Base-by-base conservation (phyloP, 768 basidiomycete species). In the Lactarius trivialis region DNA sequence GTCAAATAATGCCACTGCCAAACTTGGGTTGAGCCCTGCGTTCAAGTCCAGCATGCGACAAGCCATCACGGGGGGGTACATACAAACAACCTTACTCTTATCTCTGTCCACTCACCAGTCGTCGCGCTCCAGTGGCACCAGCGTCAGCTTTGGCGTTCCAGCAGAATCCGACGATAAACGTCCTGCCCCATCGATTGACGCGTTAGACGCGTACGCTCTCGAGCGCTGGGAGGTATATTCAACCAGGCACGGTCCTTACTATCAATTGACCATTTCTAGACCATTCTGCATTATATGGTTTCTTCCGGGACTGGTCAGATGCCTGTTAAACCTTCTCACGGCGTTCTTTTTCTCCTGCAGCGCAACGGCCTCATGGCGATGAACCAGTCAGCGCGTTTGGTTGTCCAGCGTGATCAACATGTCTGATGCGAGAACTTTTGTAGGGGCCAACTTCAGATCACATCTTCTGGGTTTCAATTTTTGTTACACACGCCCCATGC, bases 201-300 rank as follows among this genome's bases (percentile, higher is more conserved):
- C 76, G 12, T 77, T 97, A 19, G 93, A 97, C 73, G 78, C 79
- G 15, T 91, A 90, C 70, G 92, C 94, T 1, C 76, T 92, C 45
- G 89, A 91, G 68, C 81, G 91, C 64, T 97, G 93, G 93, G 93
- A 97, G 84, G 93, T 89, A 66, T 65, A 79, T 43, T 48, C 28
- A 26, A 36, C 24, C 28, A 30, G 50, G 37, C 57, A 55, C 51
- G 32, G 26, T 17, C 55, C 55, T 32, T 43, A 30, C 12, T 34
- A 60, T 55, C 26, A 45, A 52, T 51, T 51, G 14, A 66, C 41
- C 33, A 9, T 26, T 49, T 51, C 33, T 64, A 98, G 94, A 94
- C 93, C 0, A 96, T 98, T 69, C 80, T 98, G 49, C 93, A 98
- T 74, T 98, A 91, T 71, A 97, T 99, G 94, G 97, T 99, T 4